Percentiles rank a stretch among this genome's conserved stretches.
Evolutionary conservation across 495 filamentous ascomycete genomes (phyloP).

Genomic region (Podospora conica): DNA sequence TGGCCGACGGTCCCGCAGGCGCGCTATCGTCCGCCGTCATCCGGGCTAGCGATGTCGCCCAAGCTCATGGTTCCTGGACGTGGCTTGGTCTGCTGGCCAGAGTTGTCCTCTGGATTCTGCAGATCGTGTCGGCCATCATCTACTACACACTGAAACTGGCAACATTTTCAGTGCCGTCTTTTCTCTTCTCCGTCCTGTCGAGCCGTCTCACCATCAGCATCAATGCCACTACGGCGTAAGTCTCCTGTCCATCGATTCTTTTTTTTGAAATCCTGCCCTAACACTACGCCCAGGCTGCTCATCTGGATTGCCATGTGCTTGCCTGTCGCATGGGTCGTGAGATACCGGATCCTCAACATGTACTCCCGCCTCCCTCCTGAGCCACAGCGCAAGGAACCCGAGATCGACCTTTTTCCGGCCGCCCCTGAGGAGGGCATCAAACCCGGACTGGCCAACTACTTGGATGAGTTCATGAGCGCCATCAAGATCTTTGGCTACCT

Average conservation of each 20-base stretch:
- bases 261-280: constrained; percentile 2
- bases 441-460: constrained; percentile 84
- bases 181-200: constrained; percentile 91
- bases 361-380: constrained; percentile 89
- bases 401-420: constrained; percentile 91
- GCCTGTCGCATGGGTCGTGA: constrained; percentile 82
- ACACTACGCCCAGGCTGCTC: constrained; percentile 51
- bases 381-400: constrained; percentile 90
- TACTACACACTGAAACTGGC: constrained; percentile 80
- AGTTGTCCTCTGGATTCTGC: constrained; percentile 49
- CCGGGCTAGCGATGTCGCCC: constrained; percentile 33
- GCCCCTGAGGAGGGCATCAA: constrained; percentile 85
- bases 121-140: constrained; percentile 64
- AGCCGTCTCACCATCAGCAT: constrained; percentile 93
- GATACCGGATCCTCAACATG: constrained; percentile 92
- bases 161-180: constrained; percentile 81
- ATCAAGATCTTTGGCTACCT: constrained; percentile 99
- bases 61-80: constrained; percentile 32
- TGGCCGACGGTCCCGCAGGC: constrained; percentile 14
- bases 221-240: constrained; percentile 93
- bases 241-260: not conserved
- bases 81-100: constrained; percentile 45
- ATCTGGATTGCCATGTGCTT: constrained; percentile 71
- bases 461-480: constrained; percentile 97
- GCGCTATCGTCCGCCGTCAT: constrained; percentile 30